Conservation (phyloP, 495 filamentous ascomycete genomes). For the Aspergillus baeticus region DNA sequence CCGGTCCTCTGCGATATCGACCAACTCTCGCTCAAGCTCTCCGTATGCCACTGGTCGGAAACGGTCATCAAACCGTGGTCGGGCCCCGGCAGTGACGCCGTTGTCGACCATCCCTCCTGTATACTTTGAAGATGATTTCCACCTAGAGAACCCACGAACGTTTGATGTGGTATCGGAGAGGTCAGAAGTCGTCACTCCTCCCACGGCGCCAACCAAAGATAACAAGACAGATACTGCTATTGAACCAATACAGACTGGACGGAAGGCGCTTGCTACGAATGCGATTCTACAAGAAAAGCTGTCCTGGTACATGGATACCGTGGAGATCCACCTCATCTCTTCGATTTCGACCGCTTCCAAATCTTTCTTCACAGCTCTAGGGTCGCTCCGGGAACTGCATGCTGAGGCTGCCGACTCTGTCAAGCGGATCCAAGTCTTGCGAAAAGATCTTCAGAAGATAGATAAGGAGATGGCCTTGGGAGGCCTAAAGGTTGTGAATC, state of each 20-base stretch:
- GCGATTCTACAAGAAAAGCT: conserved; percentile 99
- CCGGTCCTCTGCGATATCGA: conserved; percentile 37
- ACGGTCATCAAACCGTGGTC: conserved; percentile 36
- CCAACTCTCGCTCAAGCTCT: conserved; percentile 37
- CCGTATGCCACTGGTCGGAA: conserved; percentile 38
- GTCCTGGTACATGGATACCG: conserved; percentile 99
- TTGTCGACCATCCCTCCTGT: conserved; percentile 88
- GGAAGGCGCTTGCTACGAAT: conserved; percentile 92
- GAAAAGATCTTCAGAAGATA: conserved; percentile 73
- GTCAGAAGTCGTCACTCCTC: conserved; percentile 82
- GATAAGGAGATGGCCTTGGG: conserved; percentile 86
- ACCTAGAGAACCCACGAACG: conserved; percentile 90
- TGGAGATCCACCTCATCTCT: conserved; percentile 95
- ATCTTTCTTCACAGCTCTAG: conserved; percentile 94
- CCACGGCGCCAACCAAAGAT: conserved; percentile 52
- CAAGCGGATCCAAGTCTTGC: conserved; percentile 74
- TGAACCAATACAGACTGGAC: conserved; percentile 52
- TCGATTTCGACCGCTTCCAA: conserved; percentile 93
- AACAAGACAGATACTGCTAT: conserved; percentile 61
- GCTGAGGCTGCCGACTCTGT: conserved; percentile 91
- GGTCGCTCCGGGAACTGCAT: conserved; percentile 86
- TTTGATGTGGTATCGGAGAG: conserved; percentile 97
- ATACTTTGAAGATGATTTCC: conserved; percentile 95
- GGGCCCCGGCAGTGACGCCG: conserved; percentile 70
- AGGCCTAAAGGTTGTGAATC: conserved; percentile 81